Evolutionary conservation across 768 basidiomycete genomes (phyloP), one percentile per base, ranked within the genome.

Genomic region (Coprinopsis cinerea): DNA sequence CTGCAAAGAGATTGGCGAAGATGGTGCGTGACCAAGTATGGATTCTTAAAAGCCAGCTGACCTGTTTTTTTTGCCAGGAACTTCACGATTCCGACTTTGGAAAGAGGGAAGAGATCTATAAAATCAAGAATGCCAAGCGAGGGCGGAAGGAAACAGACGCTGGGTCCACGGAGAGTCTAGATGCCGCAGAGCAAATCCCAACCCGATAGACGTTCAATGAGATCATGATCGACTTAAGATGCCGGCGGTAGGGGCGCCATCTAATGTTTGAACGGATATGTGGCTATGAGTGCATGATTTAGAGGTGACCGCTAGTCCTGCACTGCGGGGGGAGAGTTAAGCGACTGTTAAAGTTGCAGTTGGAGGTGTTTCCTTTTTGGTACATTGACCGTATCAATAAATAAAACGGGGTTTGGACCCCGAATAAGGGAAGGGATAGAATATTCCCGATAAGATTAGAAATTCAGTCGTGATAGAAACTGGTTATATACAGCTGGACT

Each of bases 11-110:
- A 24, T 67, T 95, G 40, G 95, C 96, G 1, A 90, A 85, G 48
- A 95, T 97, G 92, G 93, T 92, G 59, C 61, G 82, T 61, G 24
- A 40, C 9, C 32, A 23, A 32, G 15, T 45, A 42, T 44, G n/a
- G n/a, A n/a, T 2, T 5, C 17, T 20, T 25, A 32, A 11, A n/a
- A 9, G 22, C 22, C 40, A 22, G 51, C 39, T 44, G 42, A 44
- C 47, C 5, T 17, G 5, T n/a, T 41, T 22, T 7, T 32, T 39
- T 15, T 28, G 45, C 17, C 62, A 88, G 83, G 85, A 92, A 65
- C 69, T 97, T 51, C 85, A 93, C 55, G 89, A 92, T 55, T 85
- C 90, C 15, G 79, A 85, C 53, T 96, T 96, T 69, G 95, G 93
- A 18, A 79, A 85, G 63, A 77, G 92, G 47, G 91, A 95, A 67